Conservation (phyloP, 1,139 yeast species). For the Pichia norvegensis region DNA sequence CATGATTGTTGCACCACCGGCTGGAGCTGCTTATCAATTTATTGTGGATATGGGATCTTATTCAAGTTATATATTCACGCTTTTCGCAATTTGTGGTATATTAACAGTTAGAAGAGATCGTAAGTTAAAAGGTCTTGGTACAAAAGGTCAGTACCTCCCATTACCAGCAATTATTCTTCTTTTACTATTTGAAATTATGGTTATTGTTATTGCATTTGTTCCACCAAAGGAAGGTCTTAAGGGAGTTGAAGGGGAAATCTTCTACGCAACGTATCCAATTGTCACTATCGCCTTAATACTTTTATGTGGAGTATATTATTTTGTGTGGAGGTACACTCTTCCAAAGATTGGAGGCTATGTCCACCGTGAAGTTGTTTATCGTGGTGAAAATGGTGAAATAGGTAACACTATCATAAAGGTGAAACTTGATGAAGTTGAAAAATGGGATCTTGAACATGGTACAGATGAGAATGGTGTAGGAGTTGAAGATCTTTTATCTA, state of each 20-base stretch:
- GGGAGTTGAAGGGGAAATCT: constrained; percentile 33
- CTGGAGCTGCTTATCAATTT: constrained; percentile 42
- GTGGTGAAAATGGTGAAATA: constrained; percentile 33
- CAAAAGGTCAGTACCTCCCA: constrained; percentile 27
- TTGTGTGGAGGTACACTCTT: constrained; percentile 33
- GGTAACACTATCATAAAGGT: constrained; percentile 38
- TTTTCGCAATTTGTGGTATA: constrained; percentile 33
- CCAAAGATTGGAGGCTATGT: constrained; percentile 32
- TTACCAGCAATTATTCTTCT: constrained; percentile 29
- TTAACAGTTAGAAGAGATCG: constrained; percentile 32
- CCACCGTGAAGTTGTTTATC: constrained; percentile 30
- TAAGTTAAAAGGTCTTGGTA: constrained; percentile 32
- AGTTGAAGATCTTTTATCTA: neutral
- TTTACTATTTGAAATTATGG: constrained; percentile 31
- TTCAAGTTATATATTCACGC: constrained; percentile 33
- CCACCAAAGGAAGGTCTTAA: constrained; percentile 33
- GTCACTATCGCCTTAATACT: constrained; percentile 29
- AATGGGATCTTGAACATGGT: constrained; percentile 28
- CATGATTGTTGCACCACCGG: constrained; percentile 38
- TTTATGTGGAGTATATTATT: constrained; percentile 31
- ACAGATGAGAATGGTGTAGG: constrained; percentile 13
- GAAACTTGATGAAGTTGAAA: constrained; percentile 26
- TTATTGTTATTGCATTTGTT: constrained; percentile 35
- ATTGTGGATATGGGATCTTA: constrained; percentile 31
- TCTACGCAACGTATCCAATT: constrained; percentile 28